Evolutionary conservation across 2,329 filamentous ascomycete species (phyloP).

Genomic region (Neospermospora avenae): DNA sequence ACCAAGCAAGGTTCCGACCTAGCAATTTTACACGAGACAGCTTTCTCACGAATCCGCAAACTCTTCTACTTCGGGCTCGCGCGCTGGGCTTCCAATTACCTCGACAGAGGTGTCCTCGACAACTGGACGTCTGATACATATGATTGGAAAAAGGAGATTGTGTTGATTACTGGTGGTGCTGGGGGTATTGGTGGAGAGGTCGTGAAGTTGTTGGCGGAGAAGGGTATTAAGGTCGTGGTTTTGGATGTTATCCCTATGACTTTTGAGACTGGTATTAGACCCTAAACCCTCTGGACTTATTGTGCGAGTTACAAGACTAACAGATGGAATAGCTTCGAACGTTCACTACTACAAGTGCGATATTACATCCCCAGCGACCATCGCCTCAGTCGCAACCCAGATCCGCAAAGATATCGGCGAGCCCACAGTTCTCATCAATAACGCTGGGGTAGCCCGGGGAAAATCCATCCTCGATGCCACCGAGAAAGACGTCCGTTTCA

Average conservation of each 20-base stretch:
- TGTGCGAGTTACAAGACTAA: not conserved
- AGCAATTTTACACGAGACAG: slow-evolving; percentile 48
- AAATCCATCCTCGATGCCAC: slow-evolving; percentile 57
- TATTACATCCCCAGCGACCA: slow-evolving; percentile 55
- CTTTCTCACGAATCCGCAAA: slow-evolving; percentile 50
- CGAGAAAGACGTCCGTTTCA: slow-evolving; percentile 58
- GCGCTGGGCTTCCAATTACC: slow-evolving; percentile 46
- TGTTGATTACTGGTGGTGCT: slow-evolving; percentile 71
- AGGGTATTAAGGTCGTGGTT: slow-evolving; percentile 65
- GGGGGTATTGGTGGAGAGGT: slow-evolving; percentile 69
- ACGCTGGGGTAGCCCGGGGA: slow-evolving; percentile 62
- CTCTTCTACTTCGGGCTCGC: slow-evolving; percentile 52
- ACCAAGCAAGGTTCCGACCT: slow-evolving; percentile 59
- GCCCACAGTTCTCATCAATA: slow-evolving; percentile 70
- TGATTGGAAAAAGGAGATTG: slow-evolving; percentile 66
- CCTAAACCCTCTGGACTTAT: not conserved
- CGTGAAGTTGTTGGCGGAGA: slow-evolving; percentile 61
- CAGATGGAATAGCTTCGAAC: slow-evolving; percentile 41
- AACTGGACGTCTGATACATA: slow-evolving; percentile 53
- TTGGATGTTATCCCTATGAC: slow-evolving; percentile 57
- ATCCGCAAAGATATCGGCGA: slow-evolving; percentile 56
- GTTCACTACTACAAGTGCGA: slow-evolving; percentile 71
- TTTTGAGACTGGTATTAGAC: slow-evolving; percentile 41
- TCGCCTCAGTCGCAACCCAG: slow-evolving; percentile 48
- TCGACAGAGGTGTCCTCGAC: slow-evolving; percentile 48